These are phyloP conservation scores for Glutinoglossum americanum DNA, from an alignment of 495 filamentous ascomycete genomes.

Conservation along the genomic window DNA sequence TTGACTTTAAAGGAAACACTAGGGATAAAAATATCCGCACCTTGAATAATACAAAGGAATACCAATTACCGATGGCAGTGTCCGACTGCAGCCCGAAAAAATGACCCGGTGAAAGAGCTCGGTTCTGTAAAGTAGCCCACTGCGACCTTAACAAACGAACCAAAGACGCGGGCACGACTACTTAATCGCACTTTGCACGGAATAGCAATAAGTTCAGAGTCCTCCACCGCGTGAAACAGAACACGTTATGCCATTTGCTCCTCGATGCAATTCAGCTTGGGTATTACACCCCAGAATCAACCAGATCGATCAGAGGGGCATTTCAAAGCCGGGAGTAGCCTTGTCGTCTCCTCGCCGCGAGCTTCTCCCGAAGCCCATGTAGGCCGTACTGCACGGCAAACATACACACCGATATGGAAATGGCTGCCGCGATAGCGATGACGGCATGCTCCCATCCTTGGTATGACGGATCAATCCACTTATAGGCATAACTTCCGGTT, in stretches of 20 bases:
- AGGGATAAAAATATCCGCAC: neutral
- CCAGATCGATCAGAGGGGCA: no score
- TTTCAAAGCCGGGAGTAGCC: neutral
- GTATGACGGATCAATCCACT: slow-evolving; percentile 24
- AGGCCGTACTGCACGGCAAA: neutral
- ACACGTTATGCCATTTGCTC: neutral
- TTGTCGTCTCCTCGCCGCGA: neutral
- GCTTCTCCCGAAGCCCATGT: neutral
- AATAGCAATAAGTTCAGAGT: neutral
- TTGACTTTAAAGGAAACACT: neutral
- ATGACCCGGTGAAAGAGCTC: neutral
- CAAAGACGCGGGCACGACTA: neutral
- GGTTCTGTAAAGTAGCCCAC: neutral
- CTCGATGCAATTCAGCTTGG: neutral
- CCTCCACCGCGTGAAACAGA: neutral
- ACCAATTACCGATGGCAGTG: neutral
- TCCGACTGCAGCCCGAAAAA: neutral
- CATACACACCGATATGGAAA: neutral
- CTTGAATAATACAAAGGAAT: neutral
- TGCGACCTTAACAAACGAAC: neutral
- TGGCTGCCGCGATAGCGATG: slow-evolving; percentile 17
- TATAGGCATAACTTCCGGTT: slow-evolving; percentile 25
- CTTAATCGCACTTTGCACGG: neutral
- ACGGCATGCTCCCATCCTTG: slow-evolving; percentile 17
- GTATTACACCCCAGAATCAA: no score